Evolutionary conservation across 768 basidiomycete species (phyloP).

Genomic region (Boletales sp.): DNA sequence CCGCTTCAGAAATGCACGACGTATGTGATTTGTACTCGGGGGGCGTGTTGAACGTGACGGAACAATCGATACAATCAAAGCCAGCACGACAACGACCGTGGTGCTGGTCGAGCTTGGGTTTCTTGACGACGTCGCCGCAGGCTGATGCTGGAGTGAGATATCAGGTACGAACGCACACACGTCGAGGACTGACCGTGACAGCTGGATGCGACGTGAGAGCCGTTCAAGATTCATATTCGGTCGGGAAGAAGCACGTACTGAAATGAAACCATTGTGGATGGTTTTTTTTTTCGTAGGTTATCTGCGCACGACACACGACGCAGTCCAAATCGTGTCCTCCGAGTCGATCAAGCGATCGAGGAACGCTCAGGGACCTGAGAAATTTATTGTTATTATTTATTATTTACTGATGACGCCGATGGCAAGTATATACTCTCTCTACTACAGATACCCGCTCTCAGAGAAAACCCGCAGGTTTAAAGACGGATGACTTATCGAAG

Average conservation of each 20-base stretch:
- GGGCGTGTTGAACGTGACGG: constrained; percentile 74
- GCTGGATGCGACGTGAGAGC: constrained; percentile 37
- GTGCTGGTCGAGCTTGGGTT: constrained; percentile 90
- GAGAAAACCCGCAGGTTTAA: no score
- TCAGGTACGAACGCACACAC: not conserved
- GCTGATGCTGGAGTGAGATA: constrained; percentile 34
- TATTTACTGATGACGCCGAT: no score
- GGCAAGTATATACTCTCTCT: no score
- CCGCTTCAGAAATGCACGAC: constrained; percentile 83
- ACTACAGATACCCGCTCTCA: no score
- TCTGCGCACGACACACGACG: no score
- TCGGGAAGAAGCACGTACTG: constrained; percentile 44
- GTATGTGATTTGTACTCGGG: constrained; percentile 81
- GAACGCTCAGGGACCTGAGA: no score
- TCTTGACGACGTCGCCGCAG: constrained; percentile 87
- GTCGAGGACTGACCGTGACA: constrained; percentile 55
- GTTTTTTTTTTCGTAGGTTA: no score
- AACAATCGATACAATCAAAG: constrained; percentile 87
- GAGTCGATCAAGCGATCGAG: not conserved
- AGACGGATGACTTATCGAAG: no score
- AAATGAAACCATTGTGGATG: constrained; percentile 62
- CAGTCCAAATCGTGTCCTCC: no score
- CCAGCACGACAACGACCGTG: constrained; percentile 53
- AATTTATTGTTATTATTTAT: no score
- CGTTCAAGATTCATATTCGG: not conserved